Base-by-base conservation (phyloP, 768 basidiomycete species). In the Mrakia gelida region DNA sequence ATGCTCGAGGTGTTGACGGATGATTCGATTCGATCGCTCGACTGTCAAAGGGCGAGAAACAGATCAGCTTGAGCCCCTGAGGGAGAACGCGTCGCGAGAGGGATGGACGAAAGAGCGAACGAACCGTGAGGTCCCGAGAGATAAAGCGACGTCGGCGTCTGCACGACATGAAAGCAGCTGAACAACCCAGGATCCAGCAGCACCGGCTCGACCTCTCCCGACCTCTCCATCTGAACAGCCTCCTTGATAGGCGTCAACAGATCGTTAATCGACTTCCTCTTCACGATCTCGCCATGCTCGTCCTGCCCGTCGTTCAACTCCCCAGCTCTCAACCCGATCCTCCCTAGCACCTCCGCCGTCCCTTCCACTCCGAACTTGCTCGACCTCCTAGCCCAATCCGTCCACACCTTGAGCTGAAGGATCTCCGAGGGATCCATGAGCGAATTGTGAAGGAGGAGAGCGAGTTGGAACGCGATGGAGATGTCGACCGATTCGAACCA, bases 131-230 rank as follows among this genome's bases (percentile, higher is more conserved):
- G 63, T 32, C 63, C 63, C n/a, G 63, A 65, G 34, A 65, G 63
- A 15, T 28, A 65, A 21, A 65, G 32, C 18, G 63, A 32, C 1
- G 63, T 65, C 32, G n/a, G 63, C n/a, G 32, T 65, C 63, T 32
- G 63, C 10, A 65, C 63, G 63, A 65, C 63, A 11, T 65, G 63
- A 38, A 65, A 65, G 32, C 30, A 65, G 7, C n/a, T 28, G 32
- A 65, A 65, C 13, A 65, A 32, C 30, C 63, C 63, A 18, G 30
- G 63, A 30, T 32, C 32, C n/a, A 65, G 32, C 45, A 32, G 32
- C 6, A 21, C 28, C 15, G 32, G 15, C 18, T 65, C 63, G 7
- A 7, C 34, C 1, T 87, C 41, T 54, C 52, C 52, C 81, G 75
- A 0, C 72, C 63, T n/a, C 16, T 65, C 63, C 63, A 9, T 38